A percentile compares a stretch with the other conserved stretches of the same genome.
These are phyloP conservation scores for Ogataea pilisensis DNA, from an alignment of 805 yeast species.

Conservation along the genomic window DNA sequence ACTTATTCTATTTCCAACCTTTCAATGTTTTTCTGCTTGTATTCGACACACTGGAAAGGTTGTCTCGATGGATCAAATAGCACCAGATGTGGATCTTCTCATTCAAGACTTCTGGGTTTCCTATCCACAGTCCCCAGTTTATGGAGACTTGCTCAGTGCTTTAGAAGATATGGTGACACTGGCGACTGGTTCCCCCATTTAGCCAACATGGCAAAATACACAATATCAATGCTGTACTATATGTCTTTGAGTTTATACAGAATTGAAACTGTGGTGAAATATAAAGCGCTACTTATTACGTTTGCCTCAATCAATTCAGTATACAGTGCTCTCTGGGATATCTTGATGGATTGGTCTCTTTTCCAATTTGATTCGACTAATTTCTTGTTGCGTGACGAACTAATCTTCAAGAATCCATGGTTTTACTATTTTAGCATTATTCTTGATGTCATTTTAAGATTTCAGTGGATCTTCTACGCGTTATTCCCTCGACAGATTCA, in stretches of 20 bases:
- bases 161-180: slow-evolving; percentile 86
- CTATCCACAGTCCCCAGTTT: slow-evolving; percentile 79
- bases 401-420: slow-evolving; percentile 56
- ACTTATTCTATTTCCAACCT: slow-evolving; percentile 85
- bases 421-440: slow-evolving; percentile 74
- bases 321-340: slow-evolving; percentile 77
- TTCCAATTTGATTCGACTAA: slow-evolving; percentile 61
- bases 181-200: slow-evolving; percentile 96
- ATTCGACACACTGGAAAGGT: slow-evolving; percentile 66
- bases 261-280: slow-evolving; percentile 42
- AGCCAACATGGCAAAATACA: slow-evolving; percentile 80
- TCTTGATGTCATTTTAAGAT: slow-evolving; percentile 68
- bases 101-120: slow-evolving; percentile 77
- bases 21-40: slow-evolving; percentile 81
- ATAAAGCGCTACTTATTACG: slow-evolving; percentile 59
- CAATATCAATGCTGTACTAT: slow-evolving; percentile 62
- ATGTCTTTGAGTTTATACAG: slow-evolving; percentile 75
- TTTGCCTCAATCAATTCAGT: slow-evolving; percentile 74
- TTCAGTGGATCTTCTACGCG: slow-evolving; percentile 91
- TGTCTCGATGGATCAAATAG: slow-evolving; percentile 36
- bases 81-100: slow-evolving; percentile 67
- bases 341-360: slow-evolving; percentile 94
- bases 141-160: slow-evolving; percentile 88
- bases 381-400: slow-evolving; percentile 61
- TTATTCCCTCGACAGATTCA: slow-evolving; percentile 71